Evolutionary conservation across 208 protist species (phyloP).

Genomic region (Crithidia brevicula): DNA sequence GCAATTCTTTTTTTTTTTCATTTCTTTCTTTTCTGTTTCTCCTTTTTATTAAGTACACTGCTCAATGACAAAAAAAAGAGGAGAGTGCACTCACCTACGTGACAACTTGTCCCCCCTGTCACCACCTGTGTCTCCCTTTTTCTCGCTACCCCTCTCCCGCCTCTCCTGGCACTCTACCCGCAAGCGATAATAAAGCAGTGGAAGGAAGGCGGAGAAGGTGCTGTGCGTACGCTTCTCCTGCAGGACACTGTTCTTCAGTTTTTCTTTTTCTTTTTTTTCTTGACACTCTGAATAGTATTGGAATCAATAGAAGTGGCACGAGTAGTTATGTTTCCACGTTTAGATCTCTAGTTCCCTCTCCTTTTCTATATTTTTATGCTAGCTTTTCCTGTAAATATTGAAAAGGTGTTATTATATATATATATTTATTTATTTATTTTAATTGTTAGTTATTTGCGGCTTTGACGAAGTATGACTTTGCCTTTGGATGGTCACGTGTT

Average conservation of each 20-base stretch:
- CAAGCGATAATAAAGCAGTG: not conserved
- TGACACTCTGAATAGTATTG: not conserved
- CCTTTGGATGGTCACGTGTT: constrained; percentile 22
- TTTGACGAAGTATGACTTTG: constrained; percentile 1
- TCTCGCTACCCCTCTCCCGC: not conserved
- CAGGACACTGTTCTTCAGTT: constrained; percentile 8
- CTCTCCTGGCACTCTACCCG: not conserved
- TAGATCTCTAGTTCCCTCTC: not conserved
- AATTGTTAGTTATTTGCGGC: constrained; percentile 20
- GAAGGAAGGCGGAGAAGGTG: not conserved
- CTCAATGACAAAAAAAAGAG: constrained; percentile 2
- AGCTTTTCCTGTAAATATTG: not conserved
- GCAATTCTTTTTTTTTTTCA: constrained; percentile 15
- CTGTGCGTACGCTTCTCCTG: constrained; percentile 6
- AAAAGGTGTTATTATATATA: no score
- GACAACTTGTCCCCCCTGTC: constrained; percentile 1
- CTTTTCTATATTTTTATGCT: not conserved
- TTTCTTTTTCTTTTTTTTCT: constrained; percentile 1
- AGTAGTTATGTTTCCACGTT: not conserved
- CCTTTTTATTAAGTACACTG: constrained; percentile 5
- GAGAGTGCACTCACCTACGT: constrained; percentile 1
- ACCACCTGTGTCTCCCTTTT: not conserved
- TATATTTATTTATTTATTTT: not conserved
- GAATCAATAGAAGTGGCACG: constrained; percentile 5
- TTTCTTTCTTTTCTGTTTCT: not conserved